Percentiles rank a stretch among this genome's conserved stretches.
phyloP scores from a whole-genome alignment of 805 yeast species.

The Scheffersomyces spartinae region DNA sequence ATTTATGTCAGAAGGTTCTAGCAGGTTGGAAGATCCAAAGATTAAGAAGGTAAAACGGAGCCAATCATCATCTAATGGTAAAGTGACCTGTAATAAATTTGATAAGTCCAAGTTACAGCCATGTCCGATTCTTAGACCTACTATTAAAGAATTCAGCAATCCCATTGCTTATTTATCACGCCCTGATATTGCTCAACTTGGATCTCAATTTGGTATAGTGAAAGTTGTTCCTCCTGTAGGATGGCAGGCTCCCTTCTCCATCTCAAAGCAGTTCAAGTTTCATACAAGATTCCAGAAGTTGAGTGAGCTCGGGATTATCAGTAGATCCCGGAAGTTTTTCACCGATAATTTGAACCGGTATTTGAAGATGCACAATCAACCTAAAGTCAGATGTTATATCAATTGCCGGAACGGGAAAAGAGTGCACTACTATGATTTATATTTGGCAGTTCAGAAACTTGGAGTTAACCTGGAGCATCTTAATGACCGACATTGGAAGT shows the following conservation, averaged over 20 bases:
- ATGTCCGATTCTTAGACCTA: conserved; percentile 38
- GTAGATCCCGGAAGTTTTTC: conserved; percentile 54
- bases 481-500: conserved; percentile 10
- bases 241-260: conserved; percentile 48
- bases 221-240: conserved; percentile 39
- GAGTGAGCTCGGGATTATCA: conserved; percentile 50
- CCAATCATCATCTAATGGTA: too few relatives aligned
- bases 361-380: conserved; percentile 31
- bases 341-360: conserved; percentile 49
- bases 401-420: conserved; percentile 2
- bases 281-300: conserved; percentile 60
- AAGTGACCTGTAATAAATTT: too few relatives aligned
- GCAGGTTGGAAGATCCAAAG: too few relatives aligned
- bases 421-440: conserved; percentile 28
- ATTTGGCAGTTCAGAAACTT: conserved; percentile 17
- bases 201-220: conserved; percentile 38
- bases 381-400: neutral
- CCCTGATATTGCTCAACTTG: conserved; percentile 26
- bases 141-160: conserved; percentile 30
- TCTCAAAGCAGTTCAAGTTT: conserved; percentile 46
- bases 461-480: conserved; percentile 12
- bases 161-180: conserved; percentile 40
- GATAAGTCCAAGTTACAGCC: too few relatives aligned
- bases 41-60: too few relatives aligned
- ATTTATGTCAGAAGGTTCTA: too few relatives aligned